Evolutionary conservation across 2,329 filamentous ascomycete species (phyloP), one percentile per base, ranked within the genome.

Genomic region (Blastomyces percursus): DNA sequence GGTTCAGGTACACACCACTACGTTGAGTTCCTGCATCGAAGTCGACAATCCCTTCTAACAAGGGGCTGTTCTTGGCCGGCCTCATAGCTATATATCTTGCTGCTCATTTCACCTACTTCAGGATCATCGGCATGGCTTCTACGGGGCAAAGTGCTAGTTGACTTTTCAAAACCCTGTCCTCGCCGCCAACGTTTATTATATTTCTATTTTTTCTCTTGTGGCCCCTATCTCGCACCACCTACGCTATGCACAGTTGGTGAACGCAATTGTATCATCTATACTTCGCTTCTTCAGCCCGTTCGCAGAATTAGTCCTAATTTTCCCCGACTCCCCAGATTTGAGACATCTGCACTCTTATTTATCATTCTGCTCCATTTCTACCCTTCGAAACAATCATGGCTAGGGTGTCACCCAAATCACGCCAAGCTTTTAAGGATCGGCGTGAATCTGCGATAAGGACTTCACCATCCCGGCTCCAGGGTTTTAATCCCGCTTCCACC

Each of bases 131-230:
- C 24, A 44, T 32, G 19, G n/a, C 24, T 59, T 32, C 32, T 3
- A 16, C 40, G 38, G 44, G 51, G 16, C 58, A 50, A 50, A 24
- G 27, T 51, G 40, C 46, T 35, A 52, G 24, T 51, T 21, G 19
- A n/a, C 44, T 59, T 6, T 60, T 9, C 59, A 8, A 50, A 51
- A 59, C 42, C 57, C 35, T 59, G 57, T 52, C 46, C 2, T 30
- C 35, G 59, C 51, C 59, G 59, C 59, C 52, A 60, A 51, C 44
- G 9, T 50, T 5, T 51, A 24, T 52, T 60, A 12, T 52, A 60
- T 60, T 60, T 60, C 30, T 60, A 60, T 60, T 60, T 59, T 48
- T 59, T 50, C 57, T 27, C 42, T 44, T 48, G n/a, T 21, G 27
- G 42, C 24, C 57, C 12, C 38, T 19, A 40, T 21, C 35, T 42